A percentile compares a stretch with the other conserved stretches of the same genome.
phyloP scores from a whole-genome alignment of 1,139 yeast genomes.

The Lodderomyces elongisporus region DNA sequence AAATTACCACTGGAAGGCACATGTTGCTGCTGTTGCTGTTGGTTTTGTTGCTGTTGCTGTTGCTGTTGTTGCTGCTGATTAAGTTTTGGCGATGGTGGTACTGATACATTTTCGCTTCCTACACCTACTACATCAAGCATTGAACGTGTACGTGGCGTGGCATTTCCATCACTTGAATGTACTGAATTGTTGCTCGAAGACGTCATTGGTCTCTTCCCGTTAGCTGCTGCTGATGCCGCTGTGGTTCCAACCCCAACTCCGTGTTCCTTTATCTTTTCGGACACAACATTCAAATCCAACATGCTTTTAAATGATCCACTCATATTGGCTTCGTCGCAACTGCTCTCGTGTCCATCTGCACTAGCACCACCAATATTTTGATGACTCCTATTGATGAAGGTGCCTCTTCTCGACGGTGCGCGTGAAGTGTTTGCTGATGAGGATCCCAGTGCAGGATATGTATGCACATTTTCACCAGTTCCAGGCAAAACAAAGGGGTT shows the following conservation, averaged over 20 bases:
- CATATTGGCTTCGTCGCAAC: conserved; percentile 16
- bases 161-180: conserved; percentile 7
- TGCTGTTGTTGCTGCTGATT: no score
- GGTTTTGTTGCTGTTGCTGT: conserved; percentile 3
- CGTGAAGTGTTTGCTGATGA: conserved; percentile 25
- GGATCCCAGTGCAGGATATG: conserved; percentile 10
- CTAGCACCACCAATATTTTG: conserved; percentile 1
- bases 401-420: conserved; percentile 33
- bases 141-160: background rate
- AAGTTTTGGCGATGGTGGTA: conserved; percentile 2
- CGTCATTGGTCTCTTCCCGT: conserved; percentile 1
- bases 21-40: conserved; percentile 1
- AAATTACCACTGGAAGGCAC: conserved; percentile 7
- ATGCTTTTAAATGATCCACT: conserved; percentile 35
- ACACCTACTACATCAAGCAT: background rate
- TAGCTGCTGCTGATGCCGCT: no score
- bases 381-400: conserved; percentile 12
- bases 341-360: conserved; percentile 5
- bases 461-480: conserved; percentile 13
- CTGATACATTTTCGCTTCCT: background rate
- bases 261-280: conserved; percentile 4
- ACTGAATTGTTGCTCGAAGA: conserved; percentile 6
- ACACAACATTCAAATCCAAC: conserved; percentile 29
- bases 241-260: conserved; percentile 1
- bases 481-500: conserved; percentile 33